Evolutionary conservation across 176 grass and related monocot species (phyloP).

Genomic region (Pontederia paniculata): DNA sequence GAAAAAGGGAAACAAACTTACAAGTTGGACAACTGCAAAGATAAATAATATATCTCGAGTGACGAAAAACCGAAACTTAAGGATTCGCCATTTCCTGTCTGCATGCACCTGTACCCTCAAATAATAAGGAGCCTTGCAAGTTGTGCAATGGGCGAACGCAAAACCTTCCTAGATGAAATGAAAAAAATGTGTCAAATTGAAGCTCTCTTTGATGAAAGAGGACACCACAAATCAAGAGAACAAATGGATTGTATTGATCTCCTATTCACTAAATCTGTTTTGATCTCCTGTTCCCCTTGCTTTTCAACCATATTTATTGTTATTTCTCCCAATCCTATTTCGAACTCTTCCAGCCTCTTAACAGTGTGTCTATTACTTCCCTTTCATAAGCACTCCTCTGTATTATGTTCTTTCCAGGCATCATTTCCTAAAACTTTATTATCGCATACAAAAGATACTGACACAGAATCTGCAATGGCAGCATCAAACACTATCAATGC

Average conservation of each 20-base stretch:
- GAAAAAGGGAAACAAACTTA: constrained; percentile 29
- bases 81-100: constrained; percentile 94
- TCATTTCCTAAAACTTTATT: too few species aligned
- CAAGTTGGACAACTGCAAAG: constrained; percentile 84
- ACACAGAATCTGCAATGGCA: too few species aligned
- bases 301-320: too few species aligned
- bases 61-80: constrained; percentile 98
- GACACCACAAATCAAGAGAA: not conserved
- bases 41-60: constrained; percentile 97
- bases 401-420: too few species aligned
- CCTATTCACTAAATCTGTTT: not conserved
- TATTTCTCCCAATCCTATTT: too few species aligned
- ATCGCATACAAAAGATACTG: too few species aligned
- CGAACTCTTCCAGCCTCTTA: too few species aligned
- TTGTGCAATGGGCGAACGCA: constrained; percentile 98
- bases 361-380: too few species aligned
- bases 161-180: constrained; percentile 74
- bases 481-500: too few species aligned
- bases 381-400: too few species aligned
- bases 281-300: too few species aligned
- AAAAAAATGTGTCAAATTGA: constrained; percentile 9
- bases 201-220: not conserved
- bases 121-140: constrained; percentile 98
- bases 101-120: constrained; percentile 92
- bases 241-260: not conserved